Evolutionary conservation across 2,329 filamentous ascomycete genomes (phyloP), one percentile per base, ranked within the genome.

Genomic region (Pyrenophora tritici-repentis): DNA sequence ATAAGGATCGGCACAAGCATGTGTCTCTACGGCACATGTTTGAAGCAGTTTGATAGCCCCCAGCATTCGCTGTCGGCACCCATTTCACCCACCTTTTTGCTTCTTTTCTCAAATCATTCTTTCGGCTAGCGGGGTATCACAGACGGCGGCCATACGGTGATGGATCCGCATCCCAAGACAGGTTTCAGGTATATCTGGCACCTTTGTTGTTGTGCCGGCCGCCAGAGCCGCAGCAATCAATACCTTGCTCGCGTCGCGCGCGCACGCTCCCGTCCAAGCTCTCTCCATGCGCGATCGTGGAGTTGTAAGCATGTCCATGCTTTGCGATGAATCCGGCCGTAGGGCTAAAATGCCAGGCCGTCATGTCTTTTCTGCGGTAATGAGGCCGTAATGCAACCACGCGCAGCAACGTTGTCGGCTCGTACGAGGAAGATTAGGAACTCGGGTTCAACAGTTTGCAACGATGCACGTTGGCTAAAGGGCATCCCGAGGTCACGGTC

Each of bases 161-260:
- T 36, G 50, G 49, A 48, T 47, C 55, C 59, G 58, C 47, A 42
- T 51, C 42, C 26, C 42, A 29, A 37, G 58, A 53, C 54, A 56
- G 44, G 59, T 64, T 64, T 62, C 58, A 64, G 40, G 47, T 62
- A 46, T 29, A 38, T 29, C 41, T 46, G 43, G 37, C 36, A 24
- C 22, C 36, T 47, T 39, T 31, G 17, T 29, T 44, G 22, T 36
- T 36, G 14, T 24, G 42, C 20, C 32, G 41, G 39, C 41, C 39
- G 35, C 34, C 36, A 22, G 42, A 24, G 31, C 52, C 52, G 40
- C 37, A 20, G 35, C 24, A 44, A 44, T 47, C 24, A 51, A 51
- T 50, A 42, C 35, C 41, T 16, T 29, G 36, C 26, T 13, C 26
- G 26, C 9, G 26, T 16, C 18, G 36, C 9, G 9, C 26, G 26